Conservation (phyloP, 2,329 filamentous ascomycete species). For the Pleurostoma richardsiae region DNA sequence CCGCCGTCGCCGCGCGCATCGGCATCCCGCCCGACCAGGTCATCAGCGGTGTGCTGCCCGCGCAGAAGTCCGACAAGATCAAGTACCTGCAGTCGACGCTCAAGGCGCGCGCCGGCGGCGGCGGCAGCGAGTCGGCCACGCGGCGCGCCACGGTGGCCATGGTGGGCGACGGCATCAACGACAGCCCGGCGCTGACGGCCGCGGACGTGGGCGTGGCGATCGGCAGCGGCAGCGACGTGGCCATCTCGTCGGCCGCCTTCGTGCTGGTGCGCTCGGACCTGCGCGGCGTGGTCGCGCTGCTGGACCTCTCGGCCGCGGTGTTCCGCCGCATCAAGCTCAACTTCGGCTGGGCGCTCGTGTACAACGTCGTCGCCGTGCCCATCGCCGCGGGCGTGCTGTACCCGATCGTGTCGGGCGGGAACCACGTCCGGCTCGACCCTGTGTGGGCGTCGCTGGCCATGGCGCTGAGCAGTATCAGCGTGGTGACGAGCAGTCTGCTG, state of each 20-base stretch:
- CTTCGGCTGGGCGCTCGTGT: conserved; percentile 79
- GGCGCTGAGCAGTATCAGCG: conserved; percentile 87
- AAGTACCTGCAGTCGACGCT: conserved; percentile 53
- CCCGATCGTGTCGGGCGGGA: conserved; percentile 39
- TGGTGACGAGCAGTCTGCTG: conserved; percentile 75
- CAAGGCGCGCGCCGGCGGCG: conserved; percentile 22
- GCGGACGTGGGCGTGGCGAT: conserved; percentile 84
- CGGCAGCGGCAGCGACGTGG: conserved; percentile 77
- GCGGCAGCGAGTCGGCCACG: conserved; percentile 15
- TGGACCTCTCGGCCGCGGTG: conserved; percentile 65
- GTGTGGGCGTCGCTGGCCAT: conserved; percentile 90
- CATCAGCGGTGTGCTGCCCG: conserved; percentile 81
- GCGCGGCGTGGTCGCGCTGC: conserved; percentile 64
- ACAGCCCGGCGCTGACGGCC: conserved; percentile 73
- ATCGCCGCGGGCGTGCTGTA: conserved; percentile 78
- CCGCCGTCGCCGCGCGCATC: conserved; percentile 69
- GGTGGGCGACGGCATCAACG: conserved; percentile 87
- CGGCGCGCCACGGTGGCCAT: conserved; percentile 63
- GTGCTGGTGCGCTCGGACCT: conserved; percentile 73
- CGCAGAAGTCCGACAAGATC: conserved; percentile 73
- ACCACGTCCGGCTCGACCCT: conserved; percentile 63
- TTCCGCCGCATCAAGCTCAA: conserved; percentile 79
- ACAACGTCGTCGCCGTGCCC: conserved; percentile 74
- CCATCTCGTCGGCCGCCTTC: conserved; percentile 75
- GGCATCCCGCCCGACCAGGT: conserved; percentile 72